Evolutionary conservation across 129 eudicot species (phyloP).

Genomic region (Glebionis coronaria): DNA sequence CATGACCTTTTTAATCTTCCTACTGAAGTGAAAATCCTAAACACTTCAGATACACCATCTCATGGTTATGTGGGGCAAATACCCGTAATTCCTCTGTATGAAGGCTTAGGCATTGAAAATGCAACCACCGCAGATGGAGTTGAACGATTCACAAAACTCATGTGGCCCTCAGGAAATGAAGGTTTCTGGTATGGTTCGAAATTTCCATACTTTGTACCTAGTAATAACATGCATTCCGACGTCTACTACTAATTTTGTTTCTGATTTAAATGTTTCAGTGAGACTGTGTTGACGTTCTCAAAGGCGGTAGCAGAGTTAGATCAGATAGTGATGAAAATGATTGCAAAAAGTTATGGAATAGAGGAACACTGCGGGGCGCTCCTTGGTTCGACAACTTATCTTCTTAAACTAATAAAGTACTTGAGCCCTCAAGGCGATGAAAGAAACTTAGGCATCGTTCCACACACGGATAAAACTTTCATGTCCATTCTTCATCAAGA

Average conservation of each 20-base stretch:
- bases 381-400: constrained; percentile 36
- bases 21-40: constrained; percentile 29
- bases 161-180: constrained; percentile 51
- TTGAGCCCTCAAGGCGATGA: constrained; percentile 30
- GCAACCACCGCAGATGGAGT: constrained; percentile 37
- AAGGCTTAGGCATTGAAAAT: constrained; percentile 45
- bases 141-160: constrained; percentile 37
- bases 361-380: constrained; percentile 35
- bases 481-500: constrained; percentile 52
- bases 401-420: constrained; percentile 49
- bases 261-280: constrained; percentile 25
- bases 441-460: constrained; percentile 40
- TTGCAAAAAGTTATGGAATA: constrained; percentile 49
- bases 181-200: constrained; percentile 13
- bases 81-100: constrained; percentile 38
- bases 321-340: constrained; percentile 54
- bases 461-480: constrained; percentile 64
- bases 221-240: background rate
- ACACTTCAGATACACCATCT: constrained; percentile 33
- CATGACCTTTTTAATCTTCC: constrained; percentile 50
- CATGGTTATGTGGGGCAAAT: constrained; percentile 45
- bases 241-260: background rate
- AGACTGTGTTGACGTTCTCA: constrained; percentile 28
- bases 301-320: constrained; percentile 47
- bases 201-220: background rate